These are phyloP conservation scores for Mortierella sp. DNA, from an alignment of 371 early-diverging fungal species.

Conservation along the genomic window DNA sequence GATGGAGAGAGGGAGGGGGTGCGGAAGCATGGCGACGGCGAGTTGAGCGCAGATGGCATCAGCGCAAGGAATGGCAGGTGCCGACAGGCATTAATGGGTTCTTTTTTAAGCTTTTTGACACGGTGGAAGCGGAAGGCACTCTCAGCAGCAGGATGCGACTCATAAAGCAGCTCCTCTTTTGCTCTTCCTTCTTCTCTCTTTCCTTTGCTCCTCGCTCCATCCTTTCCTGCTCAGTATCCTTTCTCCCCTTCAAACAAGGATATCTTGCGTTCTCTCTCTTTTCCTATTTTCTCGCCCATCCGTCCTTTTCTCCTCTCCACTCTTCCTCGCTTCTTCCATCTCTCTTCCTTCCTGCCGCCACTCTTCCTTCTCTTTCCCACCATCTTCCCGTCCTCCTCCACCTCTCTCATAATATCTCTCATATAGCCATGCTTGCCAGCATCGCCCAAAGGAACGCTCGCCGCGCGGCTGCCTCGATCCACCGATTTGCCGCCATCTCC, in stretches of 20 bases:
- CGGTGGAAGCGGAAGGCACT: conserved; percentile 26
- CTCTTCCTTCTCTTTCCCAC: conserved; percentile 7
- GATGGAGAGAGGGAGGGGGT: too few relatives aligned
- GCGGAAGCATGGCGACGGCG: too few relatives aligned
- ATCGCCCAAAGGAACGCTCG: conserved; percentile 51
- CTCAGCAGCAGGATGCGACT: too few relatives aligned
- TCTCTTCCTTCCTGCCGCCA: background rate
- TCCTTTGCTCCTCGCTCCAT: conserved; percentile 1
- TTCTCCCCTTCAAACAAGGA: conserved; percentile 1
- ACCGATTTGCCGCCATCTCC: conserved; percentile 20
- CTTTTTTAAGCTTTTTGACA: conserved; percentile 30
- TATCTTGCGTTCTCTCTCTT: background rate
- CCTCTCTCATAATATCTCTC: conserved; percentile 1
- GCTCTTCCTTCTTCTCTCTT: conserved; percentile 6
- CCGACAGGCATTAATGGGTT: too few relatives aligned
- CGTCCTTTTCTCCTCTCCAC: background rate
- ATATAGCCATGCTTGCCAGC: conserved; percentile 40
- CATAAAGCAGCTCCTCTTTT: background rate
- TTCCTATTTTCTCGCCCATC: background rate
- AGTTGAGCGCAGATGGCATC: too few relatives aligned
- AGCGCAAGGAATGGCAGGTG: too few relatives aligned
- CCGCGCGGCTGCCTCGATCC: conserved; percentile 40
- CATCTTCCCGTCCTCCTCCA: conserved; percentile 6
- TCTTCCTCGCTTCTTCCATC: background rate
- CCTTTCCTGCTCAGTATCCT: background rate